These are phyloP conservation scores for Coleophoma eucalyptorum DNA, from an alignment of 2,329 filamentous ascomycete genomes.

Conservation along the genomic window DNA sequence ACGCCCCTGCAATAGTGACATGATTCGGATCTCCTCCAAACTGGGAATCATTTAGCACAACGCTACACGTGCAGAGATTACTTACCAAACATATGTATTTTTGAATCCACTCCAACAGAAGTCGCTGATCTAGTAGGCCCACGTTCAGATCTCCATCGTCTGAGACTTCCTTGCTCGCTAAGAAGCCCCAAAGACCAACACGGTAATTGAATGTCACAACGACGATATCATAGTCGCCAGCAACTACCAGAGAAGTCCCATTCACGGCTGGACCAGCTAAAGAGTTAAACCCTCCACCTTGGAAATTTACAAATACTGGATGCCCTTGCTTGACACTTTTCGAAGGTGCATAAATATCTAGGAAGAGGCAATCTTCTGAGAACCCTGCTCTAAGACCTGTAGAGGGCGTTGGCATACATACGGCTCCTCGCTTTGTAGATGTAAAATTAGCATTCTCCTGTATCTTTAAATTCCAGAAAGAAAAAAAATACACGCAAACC, in stretches of 20 bases:
- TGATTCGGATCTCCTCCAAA: conserved; percentile 69
- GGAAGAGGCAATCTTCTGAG: conserved; percentile 66
- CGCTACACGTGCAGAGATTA: not conserved
- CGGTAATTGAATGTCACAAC: conserved; percentile 75
- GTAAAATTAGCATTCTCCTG: not conserved
- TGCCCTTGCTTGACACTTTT: conserved; percentile 38
- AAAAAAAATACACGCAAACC: not conserved
- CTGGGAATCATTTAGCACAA: conserved; percentile 22
- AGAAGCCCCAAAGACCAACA: conserved; percentile 70
- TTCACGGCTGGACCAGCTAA: conserved; percentile 50
- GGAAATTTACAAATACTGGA: conserved; percentile 58
- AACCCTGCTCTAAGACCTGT: conserved; percentile 22
- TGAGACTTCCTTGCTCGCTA: conserved; percentile 53
- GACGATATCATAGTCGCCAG: conserved; percentile 56
- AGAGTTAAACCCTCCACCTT: conserved; percentile 58
- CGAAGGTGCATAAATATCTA: conserved; percentile 60
- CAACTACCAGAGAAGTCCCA: conserved; percentile 55
- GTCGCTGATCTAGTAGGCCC: conserved; percentile 67
- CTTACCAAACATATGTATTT: conserved; percentile 50
- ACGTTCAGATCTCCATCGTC: conserved; percentile 56
- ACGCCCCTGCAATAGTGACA: conserved; percentile 65
- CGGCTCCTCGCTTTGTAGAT: conserved; percentile 15
- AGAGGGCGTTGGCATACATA: conserved; percentile 21
- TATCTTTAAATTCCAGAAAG: not conserved
- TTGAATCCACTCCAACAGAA: conserved; percentile 67